Percentiles rank a stretch among this genome's conserved stretches.
phyloP scores from a whole-genome alignment of 2,329 filamentous ascomycete genomes.

The Pleoardoris graminearum region DNA sequence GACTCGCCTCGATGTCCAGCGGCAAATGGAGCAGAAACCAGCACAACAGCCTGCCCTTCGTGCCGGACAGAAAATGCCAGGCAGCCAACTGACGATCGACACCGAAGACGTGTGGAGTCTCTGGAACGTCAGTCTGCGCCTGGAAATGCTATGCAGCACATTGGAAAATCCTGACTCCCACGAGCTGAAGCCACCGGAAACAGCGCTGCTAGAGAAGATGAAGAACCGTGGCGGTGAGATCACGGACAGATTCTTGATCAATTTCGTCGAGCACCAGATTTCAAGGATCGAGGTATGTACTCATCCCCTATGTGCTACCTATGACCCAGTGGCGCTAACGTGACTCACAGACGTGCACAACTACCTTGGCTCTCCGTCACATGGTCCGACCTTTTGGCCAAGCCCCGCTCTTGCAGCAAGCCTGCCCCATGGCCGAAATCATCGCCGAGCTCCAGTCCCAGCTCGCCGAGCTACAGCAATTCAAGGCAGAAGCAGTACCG shows the following conservation, averaged over 20 bases:
- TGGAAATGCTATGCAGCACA: slow-evolving; percentile 91
- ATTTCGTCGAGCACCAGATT: slow-evolving; percentile 93
- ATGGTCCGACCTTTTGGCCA: slow-evolving; percentile 72
- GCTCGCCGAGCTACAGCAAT: slow-evolving; percentile 63
- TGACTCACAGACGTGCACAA: slow-evolving; percentile 71
- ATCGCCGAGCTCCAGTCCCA: slow-evolving; percentile 64
- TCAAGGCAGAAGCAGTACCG: slow-evolving; percentile 31
- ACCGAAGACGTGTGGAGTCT: slow-evolving; percentile 85
- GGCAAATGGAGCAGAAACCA: slow-evolving; percentile 52
- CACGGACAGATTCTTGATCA: slow-evolving; percentile 83
- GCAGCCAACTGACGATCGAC: slow-evolving; percentile 74
- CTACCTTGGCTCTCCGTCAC: slow-evolving; percentile 77
- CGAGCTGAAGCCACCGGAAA: slow-evolving; percentile 76
- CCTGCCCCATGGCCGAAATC: slow-evolving; percentile 76
- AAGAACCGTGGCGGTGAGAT: slow-evolving; percentile 77
- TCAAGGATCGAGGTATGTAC: slow-evolving; percentile 91
- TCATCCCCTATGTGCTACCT: too few relatives aligned
- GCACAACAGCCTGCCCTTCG: slow-evolving; percentile 46
- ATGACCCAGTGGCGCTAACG: slow-evolving; percentile 22
- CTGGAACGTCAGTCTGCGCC: slow-evolving; percentile 83
- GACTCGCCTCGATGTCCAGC: slow-evolving; percentile 75
- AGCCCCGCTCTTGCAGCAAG: slow-evolving; percentile 67
- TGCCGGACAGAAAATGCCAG: slow-evolving; percentile 64
- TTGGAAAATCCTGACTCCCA: slow-evolving; percentile 71
- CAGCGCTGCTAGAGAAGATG: slow-evolving; percentile 76